A percentile compares a stretch with the other conserved stretches of the same genome.
These are phyloP conservation scores for Bretschneidera sinensis DNA, from an alignment of 345 rosid species.

Conservation along the genomic window DNA sequence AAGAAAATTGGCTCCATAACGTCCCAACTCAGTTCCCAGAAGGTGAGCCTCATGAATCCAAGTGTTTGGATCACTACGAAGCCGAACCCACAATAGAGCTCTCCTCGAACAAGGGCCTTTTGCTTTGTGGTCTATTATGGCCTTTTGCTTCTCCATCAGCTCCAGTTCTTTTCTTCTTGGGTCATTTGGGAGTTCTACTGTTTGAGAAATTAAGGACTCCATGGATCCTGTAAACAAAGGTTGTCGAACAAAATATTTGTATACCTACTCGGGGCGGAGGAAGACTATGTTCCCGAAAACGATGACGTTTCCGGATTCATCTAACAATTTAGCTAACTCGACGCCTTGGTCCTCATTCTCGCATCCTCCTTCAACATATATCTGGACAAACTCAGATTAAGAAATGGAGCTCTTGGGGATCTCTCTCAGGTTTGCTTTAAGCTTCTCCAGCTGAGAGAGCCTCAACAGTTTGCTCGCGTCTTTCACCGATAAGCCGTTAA, in stretches of 20 bases:
- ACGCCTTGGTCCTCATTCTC: conserved; percentile 45
- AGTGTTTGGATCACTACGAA: conserved; percentile 50
- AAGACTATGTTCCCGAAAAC: conserved; percentile 63
- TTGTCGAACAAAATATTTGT: too few species aligned
- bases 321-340: conserved; percentile 55
- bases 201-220: conserved; percentile 41
- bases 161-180: conserved; percentile 58
- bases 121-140: conserved; percentile 51
- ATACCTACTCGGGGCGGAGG: conserved; percentile 80
- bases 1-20: conserved; percentile 96
- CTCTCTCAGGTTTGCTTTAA: conserved; percentile 52
- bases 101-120: conserved; percentile 45
- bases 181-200: conserved; percentile 41
- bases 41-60: conserved; percentile 84
- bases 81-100: conserved; percentile 65
- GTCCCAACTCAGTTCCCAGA: conserved; percentile 95
- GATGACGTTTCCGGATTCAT: conserved; percentile 66
- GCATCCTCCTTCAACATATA: conserved; percentile 51
- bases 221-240: conserved; percentile 46
- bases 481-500: conserved; percentile 31
- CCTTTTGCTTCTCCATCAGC: conserved; percentile 52
- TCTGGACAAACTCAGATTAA: conserved; percentile 37
- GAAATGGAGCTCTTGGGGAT: conserved; percentile 44
- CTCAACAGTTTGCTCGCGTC: conserved; percentile 63
- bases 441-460: conserved; percentile 47